Evolutionary conservation across 495 filamentous ascomycete species (phyloP).

Genomic region (Apiosordaria backusii): DNA sequence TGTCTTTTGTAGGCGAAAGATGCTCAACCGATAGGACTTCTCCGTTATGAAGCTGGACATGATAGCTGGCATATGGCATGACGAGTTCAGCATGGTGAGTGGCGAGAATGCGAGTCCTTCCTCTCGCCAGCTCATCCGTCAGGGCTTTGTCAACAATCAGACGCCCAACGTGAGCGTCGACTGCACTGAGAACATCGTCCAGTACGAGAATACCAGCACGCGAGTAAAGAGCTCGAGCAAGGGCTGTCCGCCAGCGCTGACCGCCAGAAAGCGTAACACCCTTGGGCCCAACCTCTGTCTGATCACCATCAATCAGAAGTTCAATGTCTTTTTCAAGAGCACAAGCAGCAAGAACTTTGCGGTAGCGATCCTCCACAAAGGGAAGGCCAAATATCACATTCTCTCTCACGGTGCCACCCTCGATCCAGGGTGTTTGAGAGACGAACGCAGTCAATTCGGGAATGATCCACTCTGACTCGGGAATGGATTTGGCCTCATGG

Average conservation of each 20-base stretch:
- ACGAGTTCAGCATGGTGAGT: slow-evolving; percentile 56
- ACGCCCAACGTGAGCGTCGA: slow-evolving; percentile 51
- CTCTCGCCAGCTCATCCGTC: slow-evolving; percentile 43
- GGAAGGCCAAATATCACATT: slow-evolving; percentile 58
- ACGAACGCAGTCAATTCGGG: slow-evolving; percentile 60
- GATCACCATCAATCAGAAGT: slow-evolving; percentile 61
- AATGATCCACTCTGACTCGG: slow-evolving; percentile 57
- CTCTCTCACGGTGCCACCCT: slow-evolving; percentile 50
- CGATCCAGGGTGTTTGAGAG: slow-evolving; percentile 56
- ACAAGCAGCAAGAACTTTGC: slow-evolving; percentile 59
- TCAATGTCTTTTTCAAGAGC: slow-evolving; percentile 61
- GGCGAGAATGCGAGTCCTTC: slow-evolving; percentile 50
- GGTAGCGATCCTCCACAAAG: slow-evolving; percentile 44
- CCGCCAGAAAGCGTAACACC: slow-evolving; percentile 69
- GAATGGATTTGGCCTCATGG: slow-evolving; percentile 24
- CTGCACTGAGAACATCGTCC: slow-evolving; percentile 67
- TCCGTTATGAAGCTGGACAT: slow-evolving; percentile 59
- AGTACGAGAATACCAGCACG: slow-evolving; percentile 59
- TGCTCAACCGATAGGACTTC: slow-evolving; percentile 50
- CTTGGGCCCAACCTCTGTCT: slow-evolving; percentile 66
- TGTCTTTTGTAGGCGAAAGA: slow-evolving; percentile 39
- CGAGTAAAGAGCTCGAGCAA: slow-evolving; percentile 71
- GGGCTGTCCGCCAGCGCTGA: slow-evolving; percentile 63
- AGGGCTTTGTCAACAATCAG: slow-evolving; percentile 49
- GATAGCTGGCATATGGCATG: slow-evolving; percentile 56